Conservation (phyloP, 208 protist species). For the Trypanosoma rangeli region DNA sequence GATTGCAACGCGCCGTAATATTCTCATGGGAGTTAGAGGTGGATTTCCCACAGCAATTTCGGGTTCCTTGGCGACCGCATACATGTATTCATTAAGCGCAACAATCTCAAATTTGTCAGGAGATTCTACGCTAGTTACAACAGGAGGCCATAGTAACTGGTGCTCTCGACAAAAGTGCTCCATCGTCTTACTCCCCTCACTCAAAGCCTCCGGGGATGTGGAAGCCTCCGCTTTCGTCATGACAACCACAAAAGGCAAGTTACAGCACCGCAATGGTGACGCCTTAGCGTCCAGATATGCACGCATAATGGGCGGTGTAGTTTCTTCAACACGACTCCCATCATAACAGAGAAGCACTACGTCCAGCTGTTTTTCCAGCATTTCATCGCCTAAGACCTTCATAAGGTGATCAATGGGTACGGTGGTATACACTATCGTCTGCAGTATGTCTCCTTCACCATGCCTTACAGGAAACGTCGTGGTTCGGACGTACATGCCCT, state of each 20-base stretch:
- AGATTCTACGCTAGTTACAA: slow-evolving; percentile 59
- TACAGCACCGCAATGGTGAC: slow-evolving; percentile 29
- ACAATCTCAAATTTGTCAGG: slow-evolving; percentile 57
- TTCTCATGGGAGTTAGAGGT: slow-evolving; percentile 56
- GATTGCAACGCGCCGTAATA: slow-evolving; percentile 60
- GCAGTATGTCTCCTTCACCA: slow-evolving; percentile 42
- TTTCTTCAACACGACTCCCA: slow-evolving; percentile 38
- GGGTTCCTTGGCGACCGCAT: slow-evolving; percentile 63
- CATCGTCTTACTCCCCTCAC: slow-evolving; percentile 16
- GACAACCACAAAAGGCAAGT: slow-evolving; percentile 76
- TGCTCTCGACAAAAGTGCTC: slow-evolving; percentile 50
- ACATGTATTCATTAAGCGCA: slow-evolving; percentile 79
- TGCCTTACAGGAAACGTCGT: slow-evolving; percentile 56
- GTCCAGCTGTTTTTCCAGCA: slow-evolving; percentile 63
- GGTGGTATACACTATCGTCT: slow-evolving; percentile 66
- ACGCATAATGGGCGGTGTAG: slow-evolving; percentile 40
- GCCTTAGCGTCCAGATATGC: slow-evolving; percentile 35
- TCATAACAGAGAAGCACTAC: slow-evolving; percentile 84
- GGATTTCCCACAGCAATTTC: slow-evolving; percentile 66
- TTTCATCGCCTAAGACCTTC: slow-evolving; percentile 48
- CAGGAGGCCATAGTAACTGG: slow-evolving; percentile 79
- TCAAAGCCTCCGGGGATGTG: not conserved
- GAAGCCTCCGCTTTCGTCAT: slow-evolving; percentile 73
- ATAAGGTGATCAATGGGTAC: slow-evolving; percentile 35
- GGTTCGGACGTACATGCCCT: slow-evolving; percentile 44